Percentiles rank a stretch among this genome's conserved stretches.
Evolutionary conservation across 352 stramenopile species (phyloP).

Genomic region (Phytopythium montanum): DNA sequence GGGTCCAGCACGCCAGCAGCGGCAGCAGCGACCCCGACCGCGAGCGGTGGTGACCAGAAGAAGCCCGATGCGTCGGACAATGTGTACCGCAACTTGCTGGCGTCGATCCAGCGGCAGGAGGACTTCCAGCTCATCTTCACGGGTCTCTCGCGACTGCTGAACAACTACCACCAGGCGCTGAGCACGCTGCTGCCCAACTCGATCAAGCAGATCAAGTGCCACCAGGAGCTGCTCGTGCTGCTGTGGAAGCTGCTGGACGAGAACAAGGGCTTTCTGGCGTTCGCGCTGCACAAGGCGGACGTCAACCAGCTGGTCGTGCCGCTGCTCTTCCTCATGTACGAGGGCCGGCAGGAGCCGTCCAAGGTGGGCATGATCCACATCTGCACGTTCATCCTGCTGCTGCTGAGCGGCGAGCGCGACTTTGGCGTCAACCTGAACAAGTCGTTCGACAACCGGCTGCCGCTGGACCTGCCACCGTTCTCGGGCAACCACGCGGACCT

Average conservation of each 20-base stretch:
- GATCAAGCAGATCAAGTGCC: constrained; percentile 93
- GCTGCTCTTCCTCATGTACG: constrained; percentile 91
- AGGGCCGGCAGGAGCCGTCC: constrained; percentile 91
- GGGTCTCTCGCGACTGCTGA: constrained; percentile 94
- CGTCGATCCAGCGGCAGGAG: constrained; percentile 65
- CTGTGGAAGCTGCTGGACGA: constrained; percentile 98
- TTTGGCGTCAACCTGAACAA: constrained; percentile 98
- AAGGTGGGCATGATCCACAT: constrained; percentile 97
- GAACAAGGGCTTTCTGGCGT: constrained; percentile 95
- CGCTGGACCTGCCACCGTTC: constrained; percentile 93
- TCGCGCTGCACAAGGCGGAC: constrained; percentile 93
- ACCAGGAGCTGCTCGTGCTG: constrained; percentile 97
- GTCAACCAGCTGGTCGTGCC: constrained; percentile 89
- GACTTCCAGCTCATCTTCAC: constrained; percentile 93
- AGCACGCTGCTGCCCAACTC: constrained; percentile 93
- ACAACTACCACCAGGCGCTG: constrained; percentile 95
- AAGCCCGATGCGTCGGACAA: constrained; percentile 29
- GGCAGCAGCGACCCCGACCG: constrained; percentile 28
- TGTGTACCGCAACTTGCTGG: constrained; percentile 63
- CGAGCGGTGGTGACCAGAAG: constrained; percentile 25
- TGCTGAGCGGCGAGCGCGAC: constrained; percentile 95
- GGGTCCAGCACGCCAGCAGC: constrained; percentile 9
- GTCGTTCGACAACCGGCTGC: constrained; percentile 92
- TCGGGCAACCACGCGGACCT: constrained; percentile 96
- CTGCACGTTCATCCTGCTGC: constrained; percentile 97